phyloP scores from a whole-genome alignment of 106 monocot species.

The Xerophyta viscosa region DNA sequence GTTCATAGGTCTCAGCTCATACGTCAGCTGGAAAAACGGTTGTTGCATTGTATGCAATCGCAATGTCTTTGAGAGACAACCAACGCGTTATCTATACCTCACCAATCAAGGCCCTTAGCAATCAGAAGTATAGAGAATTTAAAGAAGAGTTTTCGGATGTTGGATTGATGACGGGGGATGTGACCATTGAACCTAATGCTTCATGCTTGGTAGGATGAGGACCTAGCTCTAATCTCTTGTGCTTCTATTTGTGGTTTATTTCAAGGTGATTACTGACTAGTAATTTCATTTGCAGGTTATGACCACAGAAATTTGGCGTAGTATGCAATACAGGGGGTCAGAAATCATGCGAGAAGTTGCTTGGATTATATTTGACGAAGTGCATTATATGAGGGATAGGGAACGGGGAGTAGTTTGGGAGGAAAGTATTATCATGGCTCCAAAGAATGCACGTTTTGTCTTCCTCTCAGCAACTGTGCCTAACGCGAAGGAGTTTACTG shows the following conservation, averaged over 20 bases:
- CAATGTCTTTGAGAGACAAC: slow-evolving; percentile 76
- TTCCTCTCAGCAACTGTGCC: slow-evolving; percentile 98
- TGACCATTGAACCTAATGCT: slow-evolving; percentile 94
- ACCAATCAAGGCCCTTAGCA: slow-evolving; percentile 96
- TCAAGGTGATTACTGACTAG: neutral
- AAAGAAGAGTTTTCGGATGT: slow-evolving; percentile 96
- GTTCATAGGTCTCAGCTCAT: slow-evolving; percentile 81
- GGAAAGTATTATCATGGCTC: slow-evolving; percentile 98
- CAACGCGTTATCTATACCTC: slow-evolving; percentile 96
- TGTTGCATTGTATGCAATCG: slow-evolving; percentile 90
- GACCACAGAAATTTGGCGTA: slow-evolving; percentile 99
- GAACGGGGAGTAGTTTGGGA: slow-evolving; percentile 99
- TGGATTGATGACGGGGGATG: slow-evolving; percentile 97
- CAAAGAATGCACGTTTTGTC: slow-evolving; percentile 82
- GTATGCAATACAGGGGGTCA: slow-evolving; percentile 97
- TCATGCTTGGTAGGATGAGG: slow-evolving; percentile 73
- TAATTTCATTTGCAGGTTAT: slow-evolving; percentile 53
- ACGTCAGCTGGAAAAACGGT: slow-evolving; percentile 98
- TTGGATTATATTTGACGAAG: slow-evolving; percentile 98
- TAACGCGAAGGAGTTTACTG: slow-evolving; percentile 97
- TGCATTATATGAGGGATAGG: slow-evolving; percentile 96
- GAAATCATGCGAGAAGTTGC: slow-evolving; percentile 91
- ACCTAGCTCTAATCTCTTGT: neutral
- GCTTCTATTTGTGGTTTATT: neutral
- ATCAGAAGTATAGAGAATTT: slow-evolving; percentile 96